These are phyloP conservation scores for Metarhizium sp. DNA, from an alignment of 2,329 filamentous ascomycete species.

Conservation along the genomic window DNA sequence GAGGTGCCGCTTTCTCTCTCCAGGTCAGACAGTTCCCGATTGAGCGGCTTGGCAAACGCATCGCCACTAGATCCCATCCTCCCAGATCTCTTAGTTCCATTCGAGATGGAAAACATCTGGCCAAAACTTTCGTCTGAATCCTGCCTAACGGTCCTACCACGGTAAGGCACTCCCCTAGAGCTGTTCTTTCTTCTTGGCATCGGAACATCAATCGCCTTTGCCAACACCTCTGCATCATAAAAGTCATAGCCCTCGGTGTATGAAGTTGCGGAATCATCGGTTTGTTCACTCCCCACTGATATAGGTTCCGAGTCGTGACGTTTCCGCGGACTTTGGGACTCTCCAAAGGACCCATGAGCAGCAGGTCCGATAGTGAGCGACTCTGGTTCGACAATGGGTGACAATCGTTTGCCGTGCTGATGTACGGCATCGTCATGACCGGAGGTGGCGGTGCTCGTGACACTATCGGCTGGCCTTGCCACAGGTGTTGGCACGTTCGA, in stretches of 20 bases:
- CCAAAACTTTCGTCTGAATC: constrained; percentile 50
- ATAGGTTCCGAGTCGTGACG: constrained; percentile 41
- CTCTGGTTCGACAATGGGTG: constrained; percentile 40
- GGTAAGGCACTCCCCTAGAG: constrained; percentile 19
- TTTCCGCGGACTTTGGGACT: constrained; percentile 25
- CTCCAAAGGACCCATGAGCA: constrained; percentile 24
- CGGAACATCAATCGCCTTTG: constrained; percentile 44
- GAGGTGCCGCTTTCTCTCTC: constrained; percentile 18
- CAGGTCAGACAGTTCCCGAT: constrained; percentile 17
- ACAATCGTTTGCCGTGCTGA: constrained; percentile 29
- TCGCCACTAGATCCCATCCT: constrained; percentile 9
- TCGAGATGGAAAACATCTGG: constrained; percentile 51
- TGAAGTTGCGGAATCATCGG: constrained; percentile 35
- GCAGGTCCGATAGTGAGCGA: constrained; percentile 42
- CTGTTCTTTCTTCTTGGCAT: constrained; percentile 28
- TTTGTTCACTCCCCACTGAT: constrained; percentile 42
- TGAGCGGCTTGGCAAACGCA: constrained; percentile 18
- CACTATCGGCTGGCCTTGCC: constrained; percentile 39
- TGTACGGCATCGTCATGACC: constrained; percentile 16
- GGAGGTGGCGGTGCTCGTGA: constrained; percentile 8
- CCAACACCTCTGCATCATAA: constrained; percentile 48
- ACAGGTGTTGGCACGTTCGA: constrained; percentile 54
- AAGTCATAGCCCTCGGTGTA: constrained; percentile 57
- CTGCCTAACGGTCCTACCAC: constrained; percentile 28
- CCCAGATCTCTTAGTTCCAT: constrained; percentile 25